Conservation (phyloP, 2,329 filamentous ascomycete genomes). For the Hypoxylon sp. region DNA sequence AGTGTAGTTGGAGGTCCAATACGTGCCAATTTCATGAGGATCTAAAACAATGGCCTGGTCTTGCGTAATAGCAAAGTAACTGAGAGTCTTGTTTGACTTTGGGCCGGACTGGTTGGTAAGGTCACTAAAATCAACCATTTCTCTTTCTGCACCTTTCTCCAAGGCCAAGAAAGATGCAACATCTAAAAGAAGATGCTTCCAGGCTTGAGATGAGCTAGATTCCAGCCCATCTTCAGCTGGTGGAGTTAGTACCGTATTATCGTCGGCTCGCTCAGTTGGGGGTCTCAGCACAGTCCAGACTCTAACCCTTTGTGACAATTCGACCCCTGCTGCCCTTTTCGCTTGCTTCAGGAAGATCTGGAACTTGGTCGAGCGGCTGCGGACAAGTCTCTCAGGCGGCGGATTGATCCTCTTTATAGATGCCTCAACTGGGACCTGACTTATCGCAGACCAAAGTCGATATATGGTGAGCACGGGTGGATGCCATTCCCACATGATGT, state of each 20-base stretch:
- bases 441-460: constrained; percentile 77
- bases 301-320: constrained; percentile 79
- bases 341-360: constrained; percentile 82
- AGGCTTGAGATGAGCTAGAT: constrained; percentile 51
- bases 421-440: constrained; percentile 69
- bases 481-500: constrained; percentile 85
- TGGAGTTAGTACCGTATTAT: constrained; percentile 57
- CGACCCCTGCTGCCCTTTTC: constrained; percentile 78
- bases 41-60: constrained; percentile 88
- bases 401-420: constrained; percentile 72
- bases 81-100: constrained; percentile 79
- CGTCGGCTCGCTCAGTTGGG: constrained; percentile 56
- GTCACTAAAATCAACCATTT: constrained; percentile 75
- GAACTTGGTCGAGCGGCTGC: constrained; percentile 78
- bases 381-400: constrained; percentile 75
- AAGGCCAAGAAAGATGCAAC: constrained; percentile 74
- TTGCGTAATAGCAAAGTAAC: constrained; percentile 76
- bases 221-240: constrained; percentile 44
- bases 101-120: constrained; percentile 80
- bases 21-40: constrained; percentile 75
- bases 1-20: constrained; percentile 68
- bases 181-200: constrained; percentile 70
- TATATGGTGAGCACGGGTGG: constrained; percentile 89
- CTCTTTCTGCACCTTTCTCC: constrained; percentile 73
- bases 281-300: constrained; percentile 76